Percentiles rank a stretch among this genome's conserved stretches.
These are phyloP conservation scores for Penicillium hesseltinei DNA, from an alignment of 2,329 filamentous ascomycete species.

Conservation along the genomic window DNA sequence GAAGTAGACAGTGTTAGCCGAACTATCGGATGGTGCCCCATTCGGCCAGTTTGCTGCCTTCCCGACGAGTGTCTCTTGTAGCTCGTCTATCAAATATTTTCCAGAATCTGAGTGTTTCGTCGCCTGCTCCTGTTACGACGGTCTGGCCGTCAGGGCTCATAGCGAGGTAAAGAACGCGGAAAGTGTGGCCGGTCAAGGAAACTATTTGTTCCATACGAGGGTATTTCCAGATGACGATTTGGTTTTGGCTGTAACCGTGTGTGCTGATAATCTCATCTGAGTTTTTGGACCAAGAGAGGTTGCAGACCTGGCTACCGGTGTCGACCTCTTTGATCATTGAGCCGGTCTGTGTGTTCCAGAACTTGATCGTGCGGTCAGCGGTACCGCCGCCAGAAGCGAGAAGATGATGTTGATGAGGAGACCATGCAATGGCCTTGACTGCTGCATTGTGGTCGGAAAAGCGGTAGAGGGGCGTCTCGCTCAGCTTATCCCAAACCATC, in stretches of 20 bases:
- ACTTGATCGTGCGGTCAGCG: conserved; percentile 93
- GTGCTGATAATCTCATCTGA: conserved; percentile 97
- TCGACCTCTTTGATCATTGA: conserved; percentile 82
- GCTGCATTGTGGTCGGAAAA: conserved; percentile 94
- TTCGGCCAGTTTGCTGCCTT: conserved; percentile 65
- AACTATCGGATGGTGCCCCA: conserved; percentile 73
- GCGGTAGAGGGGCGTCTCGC: conserved; percentile 87
- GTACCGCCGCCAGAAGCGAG: conserved; percentile 96
- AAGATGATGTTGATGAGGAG: conserved; percentile 88
- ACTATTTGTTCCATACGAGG: conserved; percentile 97
- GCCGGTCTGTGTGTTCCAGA: conserved; percentile 92
- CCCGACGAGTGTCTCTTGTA: conserved; percentile 65
- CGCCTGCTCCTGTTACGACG: conserved; percentile 92
- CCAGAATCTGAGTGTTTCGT: conserved; percentile 96
- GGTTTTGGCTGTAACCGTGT: conserved; percentile 96
- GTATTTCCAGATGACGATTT: conserved; percentile 99
- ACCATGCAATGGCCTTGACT: conserved; percentile 98
- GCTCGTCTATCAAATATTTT: conserved; percentile 86
- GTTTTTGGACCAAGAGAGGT: conserved; percentile 94
- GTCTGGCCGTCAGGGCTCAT: conserved; percentile 96
- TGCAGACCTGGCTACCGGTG: conserved; percentile 98
- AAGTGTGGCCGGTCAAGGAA: conserved; percentile 92
- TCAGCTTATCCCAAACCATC: conserved; percentile 96
- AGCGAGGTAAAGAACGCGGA: conserved; percentile 89
- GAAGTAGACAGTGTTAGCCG: conserved; percentile 9